phyloP scores from a whole-genome alignment of 2,329 filamentous ascomycete genomes.

The Fusarium sp. region DNA sequence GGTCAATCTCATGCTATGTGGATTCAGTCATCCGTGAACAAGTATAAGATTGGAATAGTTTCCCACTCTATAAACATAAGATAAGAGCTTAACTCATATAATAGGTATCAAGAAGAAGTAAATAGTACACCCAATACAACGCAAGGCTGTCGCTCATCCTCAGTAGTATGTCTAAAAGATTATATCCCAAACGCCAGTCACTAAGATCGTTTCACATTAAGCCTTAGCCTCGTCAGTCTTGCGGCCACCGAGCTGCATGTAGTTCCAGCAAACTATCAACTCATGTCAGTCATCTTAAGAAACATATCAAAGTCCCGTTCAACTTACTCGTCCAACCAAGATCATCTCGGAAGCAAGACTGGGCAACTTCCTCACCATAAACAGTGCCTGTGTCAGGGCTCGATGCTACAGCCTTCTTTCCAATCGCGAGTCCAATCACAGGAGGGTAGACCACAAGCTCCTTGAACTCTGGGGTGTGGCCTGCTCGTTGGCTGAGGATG shows the following conservation, averaged over 20 bases:
- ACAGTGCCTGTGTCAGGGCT: slow-evolving; percentile 65
- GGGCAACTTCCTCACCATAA: slow-evolving; percentile 70
- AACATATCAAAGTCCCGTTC: too few species aligned
- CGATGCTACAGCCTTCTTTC: slow-evolving; percentile 74
- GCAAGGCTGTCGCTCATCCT: background rate
- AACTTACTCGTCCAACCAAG: slow-evolving; percentile 71
- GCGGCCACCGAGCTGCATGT: slow-evolving; percentile 57
- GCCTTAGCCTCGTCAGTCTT: slow-evolving; percentile 42
- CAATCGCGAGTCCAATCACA: slow-evolving; percentile 77
- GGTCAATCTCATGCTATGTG: too few species aligned
- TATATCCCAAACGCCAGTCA: slow-evolving; percentile 36
- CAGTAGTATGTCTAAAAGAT: background rate
- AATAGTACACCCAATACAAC: background rate
- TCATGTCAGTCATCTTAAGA: slow-evolving; percentile 21
- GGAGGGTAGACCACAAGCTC: slow-evolving; percentile 65
- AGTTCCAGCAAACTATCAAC: slow-evolving; percentile 64
- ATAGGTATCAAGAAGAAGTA: background rate
- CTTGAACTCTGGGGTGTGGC: slow-evolving; percentile 56
- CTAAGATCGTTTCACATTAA: slow-evolving; percentile 15
- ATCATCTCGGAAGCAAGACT: slow-evolving; percentile 74
- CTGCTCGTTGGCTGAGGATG: slow-evolving; percentile 58
- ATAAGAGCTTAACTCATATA: background rate
- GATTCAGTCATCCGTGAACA: background rate
- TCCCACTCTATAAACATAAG: background rate
- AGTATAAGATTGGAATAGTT: background rate